Evolutionary conservation across 2,329 filamentous ascomycete species (phyloP).

Genomic region (Paraphoma sp.): DNA sequence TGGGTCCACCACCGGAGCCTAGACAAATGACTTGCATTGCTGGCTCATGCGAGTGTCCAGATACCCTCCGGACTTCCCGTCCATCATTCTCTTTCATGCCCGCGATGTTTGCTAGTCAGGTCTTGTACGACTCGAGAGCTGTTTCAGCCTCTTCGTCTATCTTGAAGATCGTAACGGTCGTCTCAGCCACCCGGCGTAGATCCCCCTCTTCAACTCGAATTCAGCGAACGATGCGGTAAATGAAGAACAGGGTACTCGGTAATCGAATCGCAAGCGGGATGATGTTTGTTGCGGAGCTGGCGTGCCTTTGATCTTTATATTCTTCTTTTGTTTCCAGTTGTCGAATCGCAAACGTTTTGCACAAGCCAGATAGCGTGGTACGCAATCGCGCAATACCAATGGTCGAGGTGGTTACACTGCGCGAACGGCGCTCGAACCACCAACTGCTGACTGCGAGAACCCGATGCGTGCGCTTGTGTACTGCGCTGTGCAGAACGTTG

Average conservation of each 20-base stretch:
- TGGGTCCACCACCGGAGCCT: conserved; percentile 86
- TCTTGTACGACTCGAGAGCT: background rate
- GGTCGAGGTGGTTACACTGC: conserved; percentile 1
- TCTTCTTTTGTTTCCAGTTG: background rate
- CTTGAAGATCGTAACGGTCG: background rate
- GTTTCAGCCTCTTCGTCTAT: conserved; percentile 4
- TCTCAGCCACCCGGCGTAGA: background rate
- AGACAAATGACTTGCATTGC: conserved; percentile 59
- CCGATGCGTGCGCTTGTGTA: background rate
- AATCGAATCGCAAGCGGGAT: background rate
- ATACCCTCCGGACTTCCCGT: conserved; percentile 44
- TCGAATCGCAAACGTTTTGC: background rate
- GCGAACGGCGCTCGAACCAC: conserved; percentile 3
- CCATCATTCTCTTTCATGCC: conserved; percentile 52
- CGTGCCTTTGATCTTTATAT: background rate
- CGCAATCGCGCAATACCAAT: background rate
- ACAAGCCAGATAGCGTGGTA: background rate
- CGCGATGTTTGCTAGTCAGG: conserved; percentile 13
- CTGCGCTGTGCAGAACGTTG: background rate
- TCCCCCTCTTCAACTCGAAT: background rate
- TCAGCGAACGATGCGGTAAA: background rate
- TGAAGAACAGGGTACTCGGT: background rate
- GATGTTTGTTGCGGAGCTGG: background rate
- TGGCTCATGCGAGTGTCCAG: conserved; percentile 44
- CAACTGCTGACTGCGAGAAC: background rate